Base-by-base conservation (phyloP, 1,139 yeast species). In the Starmera stellimalicola region DNA sequence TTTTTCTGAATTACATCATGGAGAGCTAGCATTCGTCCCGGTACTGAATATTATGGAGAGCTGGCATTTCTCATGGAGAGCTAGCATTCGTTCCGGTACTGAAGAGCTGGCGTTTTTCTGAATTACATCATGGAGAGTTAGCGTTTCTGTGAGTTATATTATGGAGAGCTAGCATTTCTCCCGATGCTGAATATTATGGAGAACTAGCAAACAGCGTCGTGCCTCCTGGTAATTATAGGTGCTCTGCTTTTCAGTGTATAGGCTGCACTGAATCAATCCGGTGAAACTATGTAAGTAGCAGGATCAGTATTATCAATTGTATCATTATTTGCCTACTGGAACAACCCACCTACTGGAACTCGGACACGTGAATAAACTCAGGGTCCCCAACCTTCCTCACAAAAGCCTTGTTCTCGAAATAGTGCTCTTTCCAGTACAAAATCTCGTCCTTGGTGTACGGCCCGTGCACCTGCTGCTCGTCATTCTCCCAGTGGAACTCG, bases 321-420 rank as follows among this genome's bases (percentile, higher is more conserved):
- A 18, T 97, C 98, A 59, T 91, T 98, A 1, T 96, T 85, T 29
- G 94, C 93, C 52, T 88, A 77, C 38, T 91, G 59, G 4, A 91
- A 72, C 10, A 91, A 61, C 54, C 91, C 97, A 32, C 77, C 75
- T 37, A 68, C 70, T 47, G 75, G 47, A 33, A 82, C 58, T 39
- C 77, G 50, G 37, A 27, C 11, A 44, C 39, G 31, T 34, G 39
- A 9, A 22, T 27, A 26, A 68, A 70, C 2, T 43, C 47, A 3
- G 25, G 28, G 5, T 32, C 36, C 2, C 65, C 70, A 0, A 57
- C 43, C 42, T 45, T 57, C 34, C 73, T 52, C 1, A 70, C 73
- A 32, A 55, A 57, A 0, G 65, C 81, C 5, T 57, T 55, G 34
- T 63, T 55, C n/a, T 71, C 64, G 48, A 80, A 79, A 47, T 78